A percentile compares a stretch with the other conserved stretches of the same genome.
These are phyloP conservation scores for Hypholoma sublateritium DNA, from an alignment of 768 basidiomycete species.

Conservation along the genomic window DNA sequence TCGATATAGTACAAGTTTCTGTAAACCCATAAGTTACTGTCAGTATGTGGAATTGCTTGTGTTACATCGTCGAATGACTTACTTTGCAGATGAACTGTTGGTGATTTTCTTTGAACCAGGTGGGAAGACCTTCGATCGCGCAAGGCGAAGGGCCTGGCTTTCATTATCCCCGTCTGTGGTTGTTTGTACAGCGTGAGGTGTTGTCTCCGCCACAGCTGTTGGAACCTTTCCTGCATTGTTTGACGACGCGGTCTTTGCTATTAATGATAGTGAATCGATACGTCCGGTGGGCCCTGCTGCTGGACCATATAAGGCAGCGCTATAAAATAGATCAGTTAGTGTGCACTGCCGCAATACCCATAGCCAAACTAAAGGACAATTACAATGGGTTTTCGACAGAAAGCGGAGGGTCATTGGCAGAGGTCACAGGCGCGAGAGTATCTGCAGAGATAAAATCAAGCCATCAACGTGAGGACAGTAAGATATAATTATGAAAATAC, in stretches of 20 bases:
- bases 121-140: background rate
- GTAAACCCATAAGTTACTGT: background rate
- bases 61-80: background rate
- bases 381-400: background rate
- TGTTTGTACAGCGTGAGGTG: background rate
- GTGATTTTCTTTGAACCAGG: background rate
- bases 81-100: conserved; percentile 3
- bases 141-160: background rate
- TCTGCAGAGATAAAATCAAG: background rate
- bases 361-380: background rate
- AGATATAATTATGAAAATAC: no score
- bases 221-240: no score
- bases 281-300: background rate
- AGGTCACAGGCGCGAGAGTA: background rate
- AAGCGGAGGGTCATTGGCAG: background rate
- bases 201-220: no score
- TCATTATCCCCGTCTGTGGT: background rate
- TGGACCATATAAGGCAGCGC: background rate
- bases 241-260: no score
- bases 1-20: conserved; percentile 11
- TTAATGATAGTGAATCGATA: background rate
- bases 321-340: background rate
- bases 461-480: no score
- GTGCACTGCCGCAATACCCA: background rate
- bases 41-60: background rate